Conservation (phyloP, 83 land plant genomes). For the Isoetes engelmannii region DNA sequence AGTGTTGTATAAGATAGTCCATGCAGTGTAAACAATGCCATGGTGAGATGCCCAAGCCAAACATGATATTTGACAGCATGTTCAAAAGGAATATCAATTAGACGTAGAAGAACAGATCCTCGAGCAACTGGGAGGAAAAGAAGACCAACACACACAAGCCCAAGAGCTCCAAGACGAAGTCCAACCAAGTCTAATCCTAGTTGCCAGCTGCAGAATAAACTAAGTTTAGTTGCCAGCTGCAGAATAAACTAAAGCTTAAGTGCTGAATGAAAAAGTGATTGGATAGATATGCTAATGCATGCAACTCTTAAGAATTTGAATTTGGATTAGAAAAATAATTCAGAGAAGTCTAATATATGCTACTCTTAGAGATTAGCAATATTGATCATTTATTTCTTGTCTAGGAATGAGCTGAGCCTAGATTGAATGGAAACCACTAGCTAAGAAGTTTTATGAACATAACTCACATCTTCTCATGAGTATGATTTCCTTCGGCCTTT, state of each 20-base stretch:
- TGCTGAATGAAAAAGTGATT: background rate
- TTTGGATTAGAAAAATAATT: no score
- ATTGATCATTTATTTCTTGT: no score
- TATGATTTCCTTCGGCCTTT: no score
- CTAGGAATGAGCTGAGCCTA: no score
- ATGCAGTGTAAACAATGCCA: slow-evolving; percentile 63
- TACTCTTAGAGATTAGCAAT: no score
- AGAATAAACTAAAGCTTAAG: background rate
- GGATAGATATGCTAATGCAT: background rate
- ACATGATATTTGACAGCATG: slow-evolving; percentile 89
- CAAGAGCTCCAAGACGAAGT: slow-evolving; percentile 22
- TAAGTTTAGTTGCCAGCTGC: background rate
- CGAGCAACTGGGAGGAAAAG: slow-evolving; percentile 81
- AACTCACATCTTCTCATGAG: no score
- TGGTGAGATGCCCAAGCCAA: slow-evolving; percentile 89
- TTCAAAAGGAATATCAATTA: slow-evolving; percentile 88
- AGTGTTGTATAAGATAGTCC: slow-evolving; percentile 15
- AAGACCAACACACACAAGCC: slow-evolving; percentile 33
- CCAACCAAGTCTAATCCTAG: slow-evolving; percentile 6
- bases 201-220: background rate
- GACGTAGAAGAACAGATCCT: slow-evolving; percentile 79
- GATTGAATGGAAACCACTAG: no score
- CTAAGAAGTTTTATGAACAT: no score
- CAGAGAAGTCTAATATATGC: no score
- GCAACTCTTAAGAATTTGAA: background rate